phyloP scores from a whole-genome alignment of 1,284 basidiomycete genomes.

The Tilletia setariae region DNA sequence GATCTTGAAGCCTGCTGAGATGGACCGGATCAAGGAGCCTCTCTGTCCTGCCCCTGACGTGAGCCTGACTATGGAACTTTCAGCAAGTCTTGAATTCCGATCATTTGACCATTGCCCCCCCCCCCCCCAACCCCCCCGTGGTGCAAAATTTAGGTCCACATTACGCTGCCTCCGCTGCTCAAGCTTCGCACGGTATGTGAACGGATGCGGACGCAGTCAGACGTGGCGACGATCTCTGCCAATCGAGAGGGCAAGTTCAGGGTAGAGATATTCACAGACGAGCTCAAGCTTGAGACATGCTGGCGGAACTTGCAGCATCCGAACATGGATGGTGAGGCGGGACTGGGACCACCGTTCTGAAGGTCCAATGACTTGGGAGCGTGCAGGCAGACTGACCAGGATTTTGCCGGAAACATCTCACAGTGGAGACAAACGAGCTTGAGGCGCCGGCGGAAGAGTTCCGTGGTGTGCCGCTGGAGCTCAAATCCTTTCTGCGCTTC shows the following conservation, averaged over 20 bases:
- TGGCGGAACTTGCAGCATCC: constrained; percentile 49
- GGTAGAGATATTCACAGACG: not conserved
- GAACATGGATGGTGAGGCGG: constrained; percentile 24
- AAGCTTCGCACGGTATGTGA: constrained; percentile 49
- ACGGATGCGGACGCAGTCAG: constrained; percentile 47
- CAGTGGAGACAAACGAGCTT: not conserved
- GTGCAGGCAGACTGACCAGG: too few relatives aligned
- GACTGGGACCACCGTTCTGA: too few relatives aligned
- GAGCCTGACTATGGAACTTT: too few relatives aligned
- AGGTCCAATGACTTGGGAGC: too few relatives aligned
- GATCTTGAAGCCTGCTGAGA: constrained; percentile 49
- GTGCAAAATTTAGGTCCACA: constrained; percentile 35
- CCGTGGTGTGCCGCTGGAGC: constrained; percentile 45
- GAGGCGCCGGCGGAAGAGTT: constrained; percentile 23
- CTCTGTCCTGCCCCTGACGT: constrained; percentile 51
- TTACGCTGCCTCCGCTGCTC: constrained; percentile 45
- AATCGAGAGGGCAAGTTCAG: constrained; percentile 38
- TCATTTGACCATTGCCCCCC: too few relatives aligned
- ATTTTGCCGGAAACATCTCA: too few relatives aligned
- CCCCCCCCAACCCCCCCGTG: not conserved
- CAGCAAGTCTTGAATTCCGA: not conserved
- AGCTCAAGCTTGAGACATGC: constrained; percentile 44
- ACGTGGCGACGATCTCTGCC: constrained; percentile 39
- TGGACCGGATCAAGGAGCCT: constrained; percentile 48
- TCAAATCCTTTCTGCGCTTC: constrained; percentile 48